Evolutionary conservation across 108 stramenopile species (phyloP), one percentile per base, ranked within the genome.

Genomic region (Pseudonitzschia pungens): DNA sequence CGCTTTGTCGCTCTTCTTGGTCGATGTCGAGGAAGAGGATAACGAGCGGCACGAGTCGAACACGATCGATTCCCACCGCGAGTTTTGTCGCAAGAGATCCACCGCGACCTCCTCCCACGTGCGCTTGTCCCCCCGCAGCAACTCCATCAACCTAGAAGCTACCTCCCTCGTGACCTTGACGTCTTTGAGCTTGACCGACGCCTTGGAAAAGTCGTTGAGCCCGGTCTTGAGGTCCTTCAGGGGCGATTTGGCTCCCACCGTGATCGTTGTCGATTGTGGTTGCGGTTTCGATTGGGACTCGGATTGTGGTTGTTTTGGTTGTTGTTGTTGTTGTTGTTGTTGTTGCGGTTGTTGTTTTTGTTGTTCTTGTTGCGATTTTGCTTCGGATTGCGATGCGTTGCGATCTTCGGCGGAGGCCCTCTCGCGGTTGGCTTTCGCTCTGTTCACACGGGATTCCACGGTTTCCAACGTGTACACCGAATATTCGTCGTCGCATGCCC

Each of bases 31-130:
- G 6, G 36, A n/a, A n/a, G n/a, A n/a, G n/a, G n/a, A n/a, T n/a
- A n/a, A n/a, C 50, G 50, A 26, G 54, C 26, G 2, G 54, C 22
- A 22, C 36, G 36, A 36, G 22, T 79, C 78, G 6, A 79, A 24
- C 8, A 66, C 65, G 32, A 79, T 79, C 16, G 50, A 68, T n/a
- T 79, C 69, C 78, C 78, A 79, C 42, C 78, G 69, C 20, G 69
- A 72, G 68, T 79, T 79, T 66, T 79, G 78, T 44, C 78, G 78
- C 43, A 79, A 48, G 16, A 79, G 73, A 70, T 79, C 78, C 0
- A 79, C 78, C 20, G 78, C 78, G 31, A 79, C 66, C 7, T 58
- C 66, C 51, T 79, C 78, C 78, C 78, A 79, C 6, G 78, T 65
- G 6, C 67, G 65, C 65, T 65, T 70, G 43, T 79, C 72, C 8